Base-by-base conservation (phyloP, 1,284 basidiomycete species). In the Waitea zeae region DNA sequence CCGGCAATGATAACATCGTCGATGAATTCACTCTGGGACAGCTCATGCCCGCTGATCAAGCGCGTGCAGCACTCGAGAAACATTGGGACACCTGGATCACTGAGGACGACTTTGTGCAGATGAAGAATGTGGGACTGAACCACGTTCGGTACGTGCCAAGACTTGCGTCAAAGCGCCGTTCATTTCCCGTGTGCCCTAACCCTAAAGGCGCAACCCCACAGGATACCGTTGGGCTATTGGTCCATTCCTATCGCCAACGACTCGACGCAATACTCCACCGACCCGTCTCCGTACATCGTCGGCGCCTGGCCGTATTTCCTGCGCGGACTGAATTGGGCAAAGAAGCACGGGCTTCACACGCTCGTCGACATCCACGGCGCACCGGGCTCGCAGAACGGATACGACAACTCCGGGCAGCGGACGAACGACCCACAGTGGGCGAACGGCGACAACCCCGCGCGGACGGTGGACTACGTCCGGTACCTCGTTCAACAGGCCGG, bases 361-460 rank as follows among this genome's bases (percentile, higher is more conserved):
- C 72, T 80, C 39, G 47, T 84, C 33, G 82, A 86, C 51, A 56
- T 86, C 13, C 74, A 78, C 42, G 74, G 72, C 18, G 73, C 73
- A 0, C 74, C 72, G 1, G 74, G 71, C 15, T 74, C 70, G 22
- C 74, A 79, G 48, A 80, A 80, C 42, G 75, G 76, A 1, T 86
- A 74, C 51, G 86, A 89, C 54, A 88, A 88, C 55, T 84, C 79
- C 11, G 88, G 88, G 4, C 75, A 77, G 41, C 60, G 70, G n/a
- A 74, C 65, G 0, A 59, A 60, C 12, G 55, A 58, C 31, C 70
- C 78, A 6, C 51, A 61, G 33, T 90, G 81, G 81, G 74, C 67
- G 1, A 26, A 26, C 24, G 48, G 53, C 14, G 52, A 54, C 17
- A 71, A 80, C 44, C 56, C 83, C 22, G 56, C 62, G 12, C 61